These are phyloP conservation scores for Solanum rostratum DNA, from an alignment of 257 asterid species.

Conservation along the genomic window DNA sequence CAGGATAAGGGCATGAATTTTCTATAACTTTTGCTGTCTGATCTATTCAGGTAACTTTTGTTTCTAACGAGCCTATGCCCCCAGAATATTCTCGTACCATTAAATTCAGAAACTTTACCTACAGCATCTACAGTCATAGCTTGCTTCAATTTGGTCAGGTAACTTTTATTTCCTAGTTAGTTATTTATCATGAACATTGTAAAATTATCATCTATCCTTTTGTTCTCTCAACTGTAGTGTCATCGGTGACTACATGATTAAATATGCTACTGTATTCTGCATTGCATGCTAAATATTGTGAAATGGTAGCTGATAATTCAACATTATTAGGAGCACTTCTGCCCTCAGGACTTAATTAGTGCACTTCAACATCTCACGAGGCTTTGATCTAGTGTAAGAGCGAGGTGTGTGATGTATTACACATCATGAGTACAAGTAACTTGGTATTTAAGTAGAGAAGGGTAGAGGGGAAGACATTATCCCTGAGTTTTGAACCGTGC, in stretches of 20 bases:
- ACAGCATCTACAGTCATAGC: slow-evolving; percentile 91
- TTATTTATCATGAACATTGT: neutral
- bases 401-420: neutral
- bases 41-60: slow-evolving; percentile 65
- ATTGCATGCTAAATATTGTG: neutral
- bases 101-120: slow-evolving; percentile 62
- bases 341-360: neutral
- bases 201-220: neutral
- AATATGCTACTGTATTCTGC: neutral
- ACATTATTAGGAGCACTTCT: neutral
- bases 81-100: slow-evolving; percentile 49
- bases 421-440: neutral
- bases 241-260: neutral
- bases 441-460: neutral
- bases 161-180: slow-evolving; percentile 5
- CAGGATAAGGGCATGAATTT: neutral
- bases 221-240: neutral
- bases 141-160: slow-evolving; percentile 98
- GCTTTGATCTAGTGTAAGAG: neutral
- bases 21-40: neutral
- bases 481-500: neutral
- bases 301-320: neutral
- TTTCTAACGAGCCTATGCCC: slow-evolving; percentile 70
- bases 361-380: neutral
- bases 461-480: neutral